phyloP scores from a whole-genome alignment of 345 rosid genomes.

The Isatis tinctoria region DNA sequence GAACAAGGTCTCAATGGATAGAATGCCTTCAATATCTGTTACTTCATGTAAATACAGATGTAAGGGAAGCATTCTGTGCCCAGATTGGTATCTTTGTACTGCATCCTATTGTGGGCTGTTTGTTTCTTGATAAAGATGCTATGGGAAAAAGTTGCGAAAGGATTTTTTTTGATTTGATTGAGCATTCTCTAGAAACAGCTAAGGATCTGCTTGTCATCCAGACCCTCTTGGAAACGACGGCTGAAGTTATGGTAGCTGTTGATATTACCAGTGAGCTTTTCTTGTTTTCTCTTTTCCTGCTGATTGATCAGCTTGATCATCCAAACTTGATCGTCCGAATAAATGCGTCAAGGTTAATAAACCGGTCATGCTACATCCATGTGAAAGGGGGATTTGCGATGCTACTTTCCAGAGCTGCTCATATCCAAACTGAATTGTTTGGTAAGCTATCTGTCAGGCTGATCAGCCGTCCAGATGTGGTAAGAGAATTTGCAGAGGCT shows the following conservation, averaged over 20 bases:
- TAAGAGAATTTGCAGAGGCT: constrained; percentile 91
- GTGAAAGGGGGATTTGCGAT: constrained; percentile 69
- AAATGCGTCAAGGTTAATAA: constrained; percentile 66
- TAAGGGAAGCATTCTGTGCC: constrained; percentile 84
- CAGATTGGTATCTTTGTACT: constrained; percentile 66
- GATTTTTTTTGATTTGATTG: constrained; percentile 53
- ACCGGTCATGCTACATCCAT: constrained; percentile 66
- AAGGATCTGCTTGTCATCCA: constrained; percentile 62
- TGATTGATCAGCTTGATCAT: constrained; percentile 90
- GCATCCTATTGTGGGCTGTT: constrained; percentile 40
- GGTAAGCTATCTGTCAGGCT: constrained; percentile 61
- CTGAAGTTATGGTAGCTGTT: constrained; percentile 73
- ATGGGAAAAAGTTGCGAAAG: constrained; percentile 39
- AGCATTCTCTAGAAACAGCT: constrained; percentile 50
- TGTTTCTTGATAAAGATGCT: constrained; percentile 48
- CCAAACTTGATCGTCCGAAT: constrained; percentile 59
- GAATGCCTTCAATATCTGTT: constrained; percentile 60
- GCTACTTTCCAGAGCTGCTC: constrained; percentile 54
- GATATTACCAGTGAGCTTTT: constrained; percentile 62
- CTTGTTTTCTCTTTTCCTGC: constrained; percentile 58
- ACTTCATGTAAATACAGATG: constrained; percentile 54
- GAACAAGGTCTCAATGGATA: constrained; percentile 61
- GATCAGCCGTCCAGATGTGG: constrained; percentile 55
- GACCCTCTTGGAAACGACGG: constrained; percentile 71
- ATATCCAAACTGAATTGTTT: constrained; percentile 59